These are phyloP conservation scores for Royoungia palumana DNA, from an alignment of 768 basidiomycete genomes.

Conservation along the genomic window DNA sequence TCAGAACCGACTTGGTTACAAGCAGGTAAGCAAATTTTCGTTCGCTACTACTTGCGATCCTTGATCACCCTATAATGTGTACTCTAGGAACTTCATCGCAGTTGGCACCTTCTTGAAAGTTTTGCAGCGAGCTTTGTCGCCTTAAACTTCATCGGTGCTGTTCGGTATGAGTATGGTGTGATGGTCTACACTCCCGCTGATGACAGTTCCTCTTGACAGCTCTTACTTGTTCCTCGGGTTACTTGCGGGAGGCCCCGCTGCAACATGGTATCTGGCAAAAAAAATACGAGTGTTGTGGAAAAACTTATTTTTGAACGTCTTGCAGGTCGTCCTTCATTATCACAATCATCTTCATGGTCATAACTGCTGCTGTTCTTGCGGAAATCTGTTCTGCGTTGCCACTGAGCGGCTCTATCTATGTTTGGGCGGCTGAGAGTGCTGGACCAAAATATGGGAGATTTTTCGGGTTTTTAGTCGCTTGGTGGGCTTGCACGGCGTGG, in stretches of 20 bases:
- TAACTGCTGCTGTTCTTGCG: constrained; percentile 82
- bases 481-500: constrained; percentile 96
- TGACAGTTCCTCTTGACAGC: constrained; percentile 33
- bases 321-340: constrained; percentile 82
- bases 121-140: constrained; percentile 87
- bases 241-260: constrained; percentile 81
- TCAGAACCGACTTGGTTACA: constrained; percentile 75
- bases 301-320: constrained; percentile 8
- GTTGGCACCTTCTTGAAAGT: constrained; percentile 79
- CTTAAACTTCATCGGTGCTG: constrained; percentile 87
- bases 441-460: constrained; percentile 84
- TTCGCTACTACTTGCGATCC: background rate
- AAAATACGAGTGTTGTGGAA: background rate
- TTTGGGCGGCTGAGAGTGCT: constrained; percentile 92
- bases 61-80: constrained; percentile 1
- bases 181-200: constrained; percentile 5
- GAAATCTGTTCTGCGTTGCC: constrained; percentile 90
- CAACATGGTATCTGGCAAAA: constrained; percentile 57
- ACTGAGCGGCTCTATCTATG: constrained; percentile 87
- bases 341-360: constrained; percentile 82
- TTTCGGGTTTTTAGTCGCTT: constrained; percentile 86
- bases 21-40: constrained; percentile 48
- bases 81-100: constrained; percentile 76
- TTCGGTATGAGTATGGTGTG: constrained; percentile 47
- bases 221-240: constrained; percentile 79